phyloP scores from a whole-genome alignment of 2,329 filamentous ascomycete species.

The Fusarium nurragi region DNA sequence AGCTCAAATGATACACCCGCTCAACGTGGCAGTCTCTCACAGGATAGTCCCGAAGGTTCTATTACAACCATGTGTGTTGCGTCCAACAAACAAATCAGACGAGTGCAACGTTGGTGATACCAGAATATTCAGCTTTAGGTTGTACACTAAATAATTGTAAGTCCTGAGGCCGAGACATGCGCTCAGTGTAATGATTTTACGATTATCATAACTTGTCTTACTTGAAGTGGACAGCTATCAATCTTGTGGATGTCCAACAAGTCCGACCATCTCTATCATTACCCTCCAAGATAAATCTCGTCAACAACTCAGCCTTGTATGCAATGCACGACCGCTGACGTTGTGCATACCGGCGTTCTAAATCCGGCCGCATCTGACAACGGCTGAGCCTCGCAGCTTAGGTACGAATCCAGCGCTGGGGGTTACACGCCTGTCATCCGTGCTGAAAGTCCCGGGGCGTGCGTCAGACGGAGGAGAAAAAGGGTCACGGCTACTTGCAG shows the following conservation, averaged over 20 bases:
- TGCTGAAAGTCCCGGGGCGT: not conserved
- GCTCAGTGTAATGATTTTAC: not conserved
- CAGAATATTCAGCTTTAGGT: not conserved
- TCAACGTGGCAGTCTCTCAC: constrained; percentile 28
- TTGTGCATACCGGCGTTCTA: constrained; percentile 6
- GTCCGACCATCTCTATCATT: constrained; percentile 1
- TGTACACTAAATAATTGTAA: not conserved
- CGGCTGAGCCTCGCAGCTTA: constrained; percentile 28
- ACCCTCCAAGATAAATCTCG: not conserved
- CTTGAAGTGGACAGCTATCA: not conserved
- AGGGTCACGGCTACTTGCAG: constrained; percentile 7
- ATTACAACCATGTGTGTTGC: constrained; percentile 3
- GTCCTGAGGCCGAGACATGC: constrained; percentile 4
- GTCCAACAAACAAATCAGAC: constrained; percentile 19
- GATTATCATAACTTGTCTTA: not conserved
- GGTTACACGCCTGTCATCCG: constrained; percentile 27
- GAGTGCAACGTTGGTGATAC: constrained; percentile 16
- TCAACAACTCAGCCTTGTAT: constrained; percentile 15
- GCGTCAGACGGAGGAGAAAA: not conserved
- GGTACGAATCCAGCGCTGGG: constrained; percentile 21
- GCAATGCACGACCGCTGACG: constrained; percentile 19
- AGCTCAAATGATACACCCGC: constrained; percentile 21
- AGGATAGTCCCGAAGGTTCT: constrained; percentile 1
- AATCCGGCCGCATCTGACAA: not conserved
- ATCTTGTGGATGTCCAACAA: not conserved